Base-by-base conservation (phyloP, 805 yeast genomes). In the Diddensiella santjacobensis region DNA sequence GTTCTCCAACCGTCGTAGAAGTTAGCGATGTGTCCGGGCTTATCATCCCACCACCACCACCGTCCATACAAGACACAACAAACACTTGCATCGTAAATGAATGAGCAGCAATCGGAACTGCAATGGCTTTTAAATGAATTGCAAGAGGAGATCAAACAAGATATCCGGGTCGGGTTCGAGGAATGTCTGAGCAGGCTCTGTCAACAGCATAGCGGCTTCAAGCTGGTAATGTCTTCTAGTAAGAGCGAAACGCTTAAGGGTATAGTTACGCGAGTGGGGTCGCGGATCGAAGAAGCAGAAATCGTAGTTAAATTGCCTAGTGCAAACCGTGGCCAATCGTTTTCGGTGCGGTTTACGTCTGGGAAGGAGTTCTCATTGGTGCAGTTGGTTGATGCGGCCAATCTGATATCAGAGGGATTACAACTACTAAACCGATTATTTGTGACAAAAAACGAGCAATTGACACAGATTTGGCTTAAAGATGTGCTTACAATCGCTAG, bases 211-310 rank as follows among this genome's bases (percentile, higher is more conserved):
- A 41, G 41, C 20, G 53, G 47, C 11, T 57, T 47, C 51, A 53
- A 53, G 45, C 54, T 57, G 33, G 58, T 51, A 20, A 53, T 57
- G 48, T 50, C 59, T 2, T 50, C 58, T 10, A 38, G 51, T 31
- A 44, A 56, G 17, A 47, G 52, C 18, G 61, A 57, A 31, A 49
- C 51, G n/a, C 46, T 57, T 29, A 57, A 56, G 37, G 61, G 61
- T 13, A 49, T 48, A 1, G 56, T 56, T 3, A 53, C 54, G 29
- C 38, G 58, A 11, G 38, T 45, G 10, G 58, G 61, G 11, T 30
- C 53, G 10, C 41, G 17, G 1, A 23, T 56, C 22, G 24, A 23
- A 8, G 51, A 50, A 17, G 35, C 49, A 15, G 61, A 57, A 22
- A 35, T 57, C 23, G 40, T 38, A 1, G 49, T 54, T 19, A 45